A percentile compares a stretch with the other conserved stretches of the same genome.
Evolutionary conservation across 768 basidiomycete species (phyloP).

Genomic region (Cystobasidium ongulense): DNA sequence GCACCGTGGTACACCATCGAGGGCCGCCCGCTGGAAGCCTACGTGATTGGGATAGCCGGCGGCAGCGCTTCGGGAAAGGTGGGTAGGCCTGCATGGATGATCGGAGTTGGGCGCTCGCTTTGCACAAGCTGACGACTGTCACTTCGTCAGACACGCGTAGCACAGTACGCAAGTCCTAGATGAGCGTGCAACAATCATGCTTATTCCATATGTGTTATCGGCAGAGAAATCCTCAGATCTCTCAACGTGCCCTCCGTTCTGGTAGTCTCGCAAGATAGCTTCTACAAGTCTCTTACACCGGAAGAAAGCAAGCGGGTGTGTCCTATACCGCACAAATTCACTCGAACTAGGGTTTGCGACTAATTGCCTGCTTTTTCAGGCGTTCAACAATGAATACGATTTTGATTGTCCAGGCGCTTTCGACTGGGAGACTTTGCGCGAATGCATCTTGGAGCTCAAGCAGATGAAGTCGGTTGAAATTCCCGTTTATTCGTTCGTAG

Average conservation of each 20-base stretch:
- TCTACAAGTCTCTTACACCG: constrained; percentile 71
- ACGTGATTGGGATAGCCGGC: constrained; percentile 49
- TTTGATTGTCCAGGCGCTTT: constrained; percentile 90
- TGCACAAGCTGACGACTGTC: not conserved
- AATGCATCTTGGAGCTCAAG: constrained; percentile 83
- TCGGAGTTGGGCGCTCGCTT: not conserved
- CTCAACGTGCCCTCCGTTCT: constrained; percentile 55
- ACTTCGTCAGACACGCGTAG: constrained; percentile 33
- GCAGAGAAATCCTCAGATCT: constrained; percentile 44
- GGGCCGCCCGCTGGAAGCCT: constrained; percentile 45
- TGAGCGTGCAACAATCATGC: not conserved
- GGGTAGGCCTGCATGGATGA: not conserved
- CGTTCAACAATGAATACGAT: constrained; percentile 52
- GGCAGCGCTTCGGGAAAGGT: constrained; percentile 49
- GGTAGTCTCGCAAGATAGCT: constrained; percentile 92
- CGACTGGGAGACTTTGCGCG: constrained; percentile 76
- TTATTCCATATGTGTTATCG: not conserved
- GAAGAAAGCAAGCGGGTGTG: constrained; percentile 74
- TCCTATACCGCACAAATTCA: not conserved
- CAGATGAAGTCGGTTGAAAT: constrained; percentile 62
- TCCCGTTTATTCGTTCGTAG: constrained; percentile 84
- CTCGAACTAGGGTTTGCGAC: constrained; percentile 33
- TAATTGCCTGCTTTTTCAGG: not conserved
- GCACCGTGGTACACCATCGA: constrained; percentile 47
- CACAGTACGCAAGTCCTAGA: not conserved